Evolutionary conservation across 352 stramenopile genomes (phyloP).

Genomic region (Plasmopara muralis): DNA sequence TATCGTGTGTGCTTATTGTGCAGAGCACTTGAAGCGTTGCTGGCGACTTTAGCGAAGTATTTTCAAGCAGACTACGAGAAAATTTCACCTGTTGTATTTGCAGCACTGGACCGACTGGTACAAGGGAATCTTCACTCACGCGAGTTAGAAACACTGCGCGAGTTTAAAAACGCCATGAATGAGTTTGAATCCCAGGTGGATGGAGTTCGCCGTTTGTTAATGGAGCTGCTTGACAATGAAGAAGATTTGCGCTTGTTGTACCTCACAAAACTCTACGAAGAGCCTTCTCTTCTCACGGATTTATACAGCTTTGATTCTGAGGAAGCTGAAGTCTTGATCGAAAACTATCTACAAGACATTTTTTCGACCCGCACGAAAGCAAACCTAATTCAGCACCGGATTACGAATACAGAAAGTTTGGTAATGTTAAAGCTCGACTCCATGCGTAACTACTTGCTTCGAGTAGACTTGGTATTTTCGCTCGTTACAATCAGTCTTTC

Average conservation of each 20-base stretch:
- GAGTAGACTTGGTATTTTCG: constrained; percentile 27
- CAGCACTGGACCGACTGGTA: constrained; percentile 39
- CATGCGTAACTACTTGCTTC: constrained; percentile 57
- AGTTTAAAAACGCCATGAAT: constrained; percentile 57
- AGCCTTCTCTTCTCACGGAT: constrained; percentile 30
- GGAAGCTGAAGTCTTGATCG: constrained; percentile 53
- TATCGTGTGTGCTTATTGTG: background rate
- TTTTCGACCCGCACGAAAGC: constrained; percentile 60
- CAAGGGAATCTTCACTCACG: constrained; percentile 28
- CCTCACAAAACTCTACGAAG: constrained; percentile 45
- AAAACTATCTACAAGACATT: constrained; percentile 73
- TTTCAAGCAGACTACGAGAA: constrained; percentile 39
- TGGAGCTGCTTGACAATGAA: constrained; percentile 57
- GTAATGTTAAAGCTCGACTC: constrained; percentile 65
- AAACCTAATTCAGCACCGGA: constrained; percentile 49
- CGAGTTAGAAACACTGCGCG: constrained; percentile 42
- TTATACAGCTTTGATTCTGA: constrained; percentile 58
- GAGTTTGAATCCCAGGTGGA: constrained; percentile 55
- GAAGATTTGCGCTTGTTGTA: constrained; percentile 47
- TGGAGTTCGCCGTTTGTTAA: constrained; percentile 39
- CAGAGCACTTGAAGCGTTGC: constrained; percentile 31
- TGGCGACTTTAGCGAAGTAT: constrained; percentile 35
- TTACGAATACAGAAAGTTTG: constrained; percentile 59
- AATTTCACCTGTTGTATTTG: constrained; percentile 25
- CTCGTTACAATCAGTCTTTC: constrained; percentile 30